Base-by-base conservation (phyloP, 257 asterid species). In the Nicotiana benthamiana region DNA sequence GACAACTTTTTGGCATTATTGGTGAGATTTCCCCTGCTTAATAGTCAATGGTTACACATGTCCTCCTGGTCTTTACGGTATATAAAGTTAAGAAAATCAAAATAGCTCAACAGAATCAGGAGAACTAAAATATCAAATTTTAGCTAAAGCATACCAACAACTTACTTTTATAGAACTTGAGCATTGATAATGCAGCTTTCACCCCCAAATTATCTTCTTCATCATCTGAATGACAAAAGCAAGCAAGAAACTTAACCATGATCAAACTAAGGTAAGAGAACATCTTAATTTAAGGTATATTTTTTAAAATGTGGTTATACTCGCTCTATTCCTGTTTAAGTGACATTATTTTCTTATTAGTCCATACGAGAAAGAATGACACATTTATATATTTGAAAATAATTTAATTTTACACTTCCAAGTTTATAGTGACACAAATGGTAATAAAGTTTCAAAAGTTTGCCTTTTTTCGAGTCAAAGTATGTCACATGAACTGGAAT, bases 11-110 rank as follows among this genome's bases (percentile, higher is more conserved):
- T 6, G 97, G 99, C 87, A 95, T 6, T 83, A 95, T 78, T 4
- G 98, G 98, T 6, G 98, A 95, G 75, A 95, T 95, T 85, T 95
- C 99, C 66, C 97, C 99, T 95, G 89, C 86, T 46, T 17, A 84
- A 79, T 40, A 52, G 76, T 68, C 32, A 61, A 63, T 36, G 18
- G 48, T 63, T 79, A 61, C 78, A 46, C 61, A 46, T 40, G 60
- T 24, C 61, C 61, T 72, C 24, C 43, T 9, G 61, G 24, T 72
- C 78, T 72, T 72, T 24, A 9, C 15, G 15, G 7, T 32, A 6
- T 34, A 24, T 24, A 46, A 15, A 40, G 15, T 22, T 46, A n/a
- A 72, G 61, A 46, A 72, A 13, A 12, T 48, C 16, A 12, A 72
- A 72, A 72, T 32, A 72, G 61, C 61, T 72, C 34, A 70, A 61